These are phyloP conservation scores for Phenoliferia sp. DNA, from an alignment of 1,284 basidiomycete genomes.

Conservation along the genomic window DNA sequence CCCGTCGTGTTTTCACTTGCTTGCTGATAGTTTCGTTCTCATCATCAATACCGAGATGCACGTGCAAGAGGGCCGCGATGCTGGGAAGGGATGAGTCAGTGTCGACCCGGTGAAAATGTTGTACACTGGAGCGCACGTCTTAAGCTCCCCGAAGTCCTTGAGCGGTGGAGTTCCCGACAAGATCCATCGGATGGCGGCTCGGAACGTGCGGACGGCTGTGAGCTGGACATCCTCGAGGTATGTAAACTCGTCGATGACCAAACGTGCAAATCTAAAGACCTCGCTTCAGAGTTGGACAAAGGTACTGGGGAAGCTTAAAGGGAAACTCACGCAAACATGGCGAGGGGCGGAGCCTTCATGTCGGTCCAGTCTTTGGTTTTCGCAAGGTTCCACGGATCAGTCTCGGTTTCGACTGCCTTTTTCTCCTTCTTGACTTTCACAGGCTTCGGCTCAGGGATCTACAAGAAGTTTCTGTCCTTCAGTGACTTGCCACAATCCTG, in stretches of 20 bases:
- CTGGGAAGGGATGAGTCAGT: slow-evolving; percentile 20
- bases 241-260: slow-evolving; percentile 92
- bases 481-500: background rate
- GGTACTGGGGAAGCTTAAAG: background rate
- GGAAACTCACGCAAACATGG: slow-evolving; percentile 60
- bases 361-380: slow-evolving; percentile 61
- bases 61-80: slow-evolving; percentile 75
- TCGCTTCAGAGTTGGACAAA: background rate
- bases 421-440: background rate
- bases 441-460: background rate
- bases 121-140: slow-evolving; percentile 51
- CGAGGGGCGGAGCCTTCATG: slow-evolving; percentile 75
- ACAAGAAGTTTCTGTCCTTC: background rate
- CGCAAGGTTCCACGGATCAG: slow-evolving; percentile 72
- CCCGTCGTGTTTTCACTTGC: slow-evolving; percentile 65
- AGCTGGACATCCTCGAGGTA: slow-evolving; percentile 79
- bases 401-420: slow-evolving; percentile 35
- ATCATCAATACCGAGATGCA: slow-evolving; percentile 85
- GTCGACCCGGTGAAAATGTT: background rate
- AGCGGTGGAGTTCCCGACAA: slow-evolving; percentile 94
- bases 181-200: slow-evolving; percentile 81
- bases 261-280: slow-evolving; percentile 58
- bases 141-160: slow-evolving; percentile 82
- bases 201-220: slow-evolving; percentile 68
- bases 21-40: slow-evolving; percentile 73